Evolutionary conservation across 176 grass and related monocot species (phyloP).

Genomic region (Pharus latifolius): DNA sequence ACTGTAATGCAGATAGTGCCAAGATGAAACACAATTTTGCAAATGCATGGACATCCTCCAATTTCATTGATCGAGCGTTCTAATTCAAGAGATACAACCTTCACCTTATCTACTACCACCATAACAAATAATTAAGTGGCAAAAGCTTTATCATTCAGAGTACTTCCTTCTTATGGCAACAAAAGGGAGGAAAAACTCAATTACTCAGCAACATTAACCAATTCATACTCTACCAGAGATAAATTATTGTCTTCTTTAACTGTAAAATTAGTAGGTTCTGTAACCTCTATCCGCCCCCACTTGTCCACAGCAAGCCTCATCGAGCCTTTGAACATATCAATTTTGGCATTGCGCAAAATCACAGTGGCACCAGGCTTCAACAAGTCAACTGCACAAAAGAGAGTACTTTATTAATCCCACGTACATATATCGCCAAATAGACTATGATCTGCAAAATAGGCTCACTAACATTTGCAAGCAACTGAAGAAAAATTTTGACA

Average conservation of each 20-base stretch:
- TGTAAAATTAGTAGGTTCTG: conserved; percentile 63
- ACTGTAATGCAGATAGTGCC: conserved; percentile 17
- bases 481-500: not conserved
- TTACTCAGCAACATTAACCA: conserved; percentile 69
- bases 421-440: not conserved
- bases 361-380: conserved; percentile 56
- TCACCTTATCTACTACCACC: conserved; percentile 21
- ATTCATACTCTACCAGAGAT: conserved; percentile 78
- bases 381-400: conserved; percentile 45
- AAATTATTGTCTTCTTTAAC: conserved; percentile 88
- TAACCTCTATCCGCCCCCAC: conserved; percentile 67
- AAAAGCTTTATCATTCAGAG: conserved; percentile 12
- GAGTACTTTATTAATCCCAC: not conserved
- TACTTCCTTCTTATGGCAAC: conserved; percentile 26
- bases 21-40: not conserved
- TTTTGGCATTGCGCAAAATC: conserved; percentile 79
- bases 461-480: not conserved
- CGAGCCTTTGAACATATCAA: conserved; percentile 88
- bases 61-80: conserved; percentile 15
- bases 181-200: not conserved
- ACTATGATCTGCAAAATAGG: not conserved
- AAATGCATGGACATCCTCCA: conserved; percentile 8
- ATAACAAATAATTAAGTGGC: conserved; percentile 20
- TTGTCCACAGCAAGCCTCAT: conserved; percentile 92
- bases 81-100: conserved; percentile 3